A percentile compares a stretch with the other conserved stretches of the same genome.
phyloP scores from a whole-genome alignment of 2,329 filamentous ascomycete genomes.

The Chaetomium strumarium region DNA sequence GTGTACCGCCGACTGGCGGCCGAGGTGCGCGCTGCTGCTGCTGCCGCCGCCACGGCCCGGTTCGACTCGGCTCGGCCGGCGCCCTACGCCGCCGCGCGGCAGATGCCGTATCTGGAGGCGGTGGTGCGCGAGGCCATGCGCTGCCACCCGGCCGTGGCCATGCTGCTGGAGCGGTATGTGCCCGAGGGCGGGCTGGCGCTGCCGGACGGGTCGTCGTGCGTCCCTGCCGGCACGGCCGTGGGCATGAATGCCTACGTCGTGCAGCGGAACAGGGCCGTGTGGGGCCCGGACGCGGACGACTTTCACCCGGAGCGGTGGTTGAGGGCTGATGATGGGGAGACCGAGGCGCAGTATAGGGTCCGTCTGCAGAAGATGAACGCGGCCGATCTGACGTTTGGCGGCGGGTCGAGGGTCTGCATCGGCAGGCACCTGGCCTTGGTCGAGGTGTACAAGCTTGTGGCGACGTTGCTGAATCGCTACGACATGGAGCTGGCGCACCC shows the following conservation, averaged over 20 bases:
- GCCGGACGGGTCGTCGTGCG: constrained; percentile 15
- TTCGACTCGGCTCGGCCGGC: constrained; percentile 21
- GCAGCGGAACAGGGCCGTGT: constrained; percentile 33
- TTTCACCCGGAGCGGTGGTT: constrained; percentile 45
- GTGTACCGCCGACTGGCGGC: constrained; percentile 43
- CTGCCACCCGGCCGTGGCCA: constrained; percentile 33
- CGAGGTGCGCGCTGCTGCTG: constrained; percentile 54
- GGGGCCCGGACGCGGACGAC: constrained; percentile 37
- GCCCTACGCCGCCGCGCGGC: constrained; percentile 17
- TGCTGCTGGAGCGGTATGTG: constrained; percentile 25
- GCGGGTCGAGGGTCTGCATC: constrained; percentile 31
- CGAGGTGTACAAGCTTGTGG: constrained; percentile 33
- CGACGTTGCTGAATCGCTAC: constrained; percentile 41
- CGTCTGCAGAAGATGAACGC: constrained; percentile 33
- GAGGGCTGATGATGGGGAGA: constrained; percentile 20
- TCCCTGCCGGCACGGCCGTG: constrained; percentile 23
- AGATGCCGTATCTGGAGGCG: constrained; percentile 35
- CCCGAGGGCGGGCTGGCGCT: constrained; percentile 20
- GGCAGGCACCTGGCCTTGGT: constrained; percentile 31
- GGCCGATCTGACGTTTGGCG: too few relatives aligned
- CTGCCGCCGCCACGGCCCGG: too few relatives aligned
- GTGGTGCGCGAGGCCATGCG: constrained; percentile 36
- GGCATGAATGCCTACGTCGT: constrained; percentile 35
- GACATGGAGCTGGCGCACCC: constrained; percentile 20
- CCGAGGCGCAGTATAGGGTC: constrained; percentile 8